These are phyloP conservation scores for Gossypium lobatum DNA, from an alignment of 441 rosid genomes.

Conservation along the genomic window DNA sequence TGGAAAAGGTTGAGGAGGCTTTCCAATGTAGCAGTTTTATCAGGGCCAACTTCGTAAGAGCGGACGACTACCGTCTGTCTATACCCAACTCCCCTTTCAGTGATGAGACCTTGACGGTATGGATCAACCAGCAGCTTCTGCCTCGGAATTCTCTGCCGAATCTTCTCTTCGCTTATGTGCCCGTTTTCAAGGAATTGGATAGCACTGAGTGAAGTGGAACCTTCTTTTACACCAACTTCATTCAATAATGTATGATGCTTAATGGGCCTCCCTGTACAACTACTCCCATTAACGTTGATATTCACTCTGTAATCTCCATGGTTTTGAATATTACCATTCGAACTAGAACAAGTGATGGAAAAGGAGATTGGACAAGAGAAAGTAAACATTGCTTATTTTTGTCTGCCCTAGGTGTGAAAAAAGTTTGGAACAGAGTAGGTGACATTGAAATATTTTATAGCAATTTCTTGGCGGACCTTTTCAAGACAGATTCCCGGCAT, in stretches of 20 bases:
- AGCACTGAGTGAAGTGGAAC: conserved; percentile 20
- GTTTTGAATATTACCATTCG: conserved; percentile 18
- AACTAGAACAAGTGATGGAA: conserved; percentile 23
- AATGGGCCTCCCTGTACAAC: conserved; percentile 4
- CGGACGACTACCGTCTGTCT: conserved; percentile 57
- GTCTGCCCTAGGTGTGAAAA: conserved; percentile 4
- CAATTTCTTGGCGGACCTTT: conserved; percentile 9
- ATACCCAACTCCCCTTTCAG: conserved; percentile 49
- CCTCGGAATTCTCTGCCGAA: conserved; percentile 56
- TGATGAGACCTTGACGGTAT: conserved; percentile 54
- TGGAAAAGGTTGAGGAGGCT: conserved; percentile 60
- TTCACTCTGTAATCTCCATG: conserved; percentile 21
- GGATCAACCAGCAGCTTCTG: conserved; percentile 52
- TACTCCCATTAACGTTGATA: conserved; percentile 26
- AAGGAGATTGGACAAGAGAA: conserved; percentile 22
- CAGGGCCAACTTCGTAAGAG: conserved; percentile 70
- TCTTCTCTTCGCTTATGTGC: conserved; percentile 20
- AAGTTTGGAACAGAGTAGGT: conserved; percentile 30
- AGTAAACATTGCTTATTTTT: conserved; percentile 24
- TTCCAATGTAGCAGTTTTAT: conserved; percentile 55
- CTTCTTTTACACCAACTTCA: conserved; percentile 26
- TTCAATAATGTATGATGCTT: conserved; percentile 19
- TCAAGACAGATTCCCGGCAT: conserved; percentile 12
- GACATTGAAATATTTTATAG: conserved; percentile 27
- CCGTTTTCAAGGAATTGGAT: conserved; percentile 17